Evolutionary conservation across 371 early-diverging fungal species (phyloP).

Genomic region (Mucor circinelloides): DNA sequence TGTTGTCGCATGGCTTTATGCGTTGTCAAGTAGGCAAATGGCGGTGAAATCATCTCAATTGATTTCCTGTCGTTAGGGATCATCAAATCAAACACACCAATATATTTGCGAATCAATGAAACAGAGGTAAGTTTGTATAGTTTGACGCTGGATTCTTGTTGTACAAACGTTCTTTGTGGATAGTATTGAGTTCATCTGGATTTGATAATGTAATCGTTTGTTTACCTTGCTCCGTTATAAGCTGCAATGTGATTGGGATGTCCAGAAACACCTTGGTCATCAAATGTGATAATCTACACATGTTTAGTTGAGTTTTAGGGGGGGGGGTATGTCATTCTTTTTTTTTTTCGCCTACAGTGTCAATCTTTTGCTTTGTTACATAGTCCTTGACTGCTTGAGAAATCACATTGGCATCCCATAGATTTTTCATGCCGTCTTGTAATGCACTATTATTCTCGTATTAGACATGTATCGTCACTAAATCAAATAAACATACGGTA

Average conservation of each 20-base stretch:
- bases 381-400: conserved; percentile 58
- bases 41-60: conserved; percentile 53
- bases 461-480: conserved; percentile 4
- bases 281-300: conserved; percentile 90
- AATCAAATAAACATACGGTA: conserved; percentile 55
- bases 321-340: background rate
- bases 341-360: conserved; percentile 53
- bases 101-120: conserved; percentile 78
- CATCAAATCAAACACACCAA: conserved; percentile 63
- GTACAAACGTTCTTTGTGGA: conserved; percentile 10
- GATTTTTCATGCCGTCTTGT: conserved; percentile 75
- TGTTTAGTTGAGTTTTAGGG: background rate
- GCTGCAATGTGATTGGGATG: conserved; percentile 94
- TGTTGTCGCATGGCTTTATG: conserved; percentile 88
- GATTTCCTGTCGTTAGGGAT: conserved; percentile 3
- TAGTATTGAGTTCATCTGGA: background rate
- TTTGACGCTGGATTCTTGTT: conserved; percentile 14
- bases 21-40: conserved; percentile 47
- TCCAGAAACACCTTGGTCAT: conserved; percentile 88
- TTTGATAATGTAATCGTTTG: background rate
- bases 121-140: conserved; percentile 67
- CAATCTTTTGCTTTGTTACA: conserved; percentile 62
- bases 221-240: conserved; percentile 78
- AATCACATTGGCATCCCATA: conserved; percentile 72
- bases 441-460: conserved; percentile 49